Conservation (phyloP, 768 basidiomycete genomes). For the Leccinum pellstonianum region DNA sequence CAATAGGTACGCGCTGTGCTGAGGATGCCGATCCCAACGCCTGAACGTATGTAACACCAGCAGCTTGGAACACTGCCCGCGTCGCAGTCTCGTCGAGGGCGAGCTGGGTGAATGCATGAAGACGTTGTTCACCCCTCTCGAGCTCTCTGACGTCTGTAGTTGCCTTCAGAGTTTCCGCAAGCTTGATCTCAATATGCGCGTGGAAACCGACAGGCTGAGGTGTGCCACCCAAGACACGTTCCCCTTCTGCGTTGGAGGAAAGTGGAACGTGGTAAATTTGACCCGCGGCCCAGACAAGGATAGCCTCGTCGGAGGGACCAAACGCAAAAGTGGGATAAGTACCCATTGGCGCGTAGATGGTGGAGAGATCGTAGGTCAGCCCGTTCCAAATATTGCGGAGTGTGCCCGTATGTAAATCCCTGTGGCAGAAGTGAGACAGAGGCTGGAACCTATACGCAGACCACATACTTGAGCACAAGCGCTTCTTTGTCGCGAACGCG, state of each 20-base stretch:
- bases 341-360: constrained; percentile 71
- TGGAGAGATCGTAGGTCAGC: constrained; percentile 62
- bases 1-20: constrained; percentile 46
- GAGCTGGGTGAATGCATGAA: constrained; percentile 63
- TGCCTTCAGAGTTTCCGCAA: constrained; percentile 58
- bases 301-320: constrained; percentile 26
- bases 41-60: constrained; percentile 41
- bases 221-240: constrained; percentile 40
- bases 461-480: constrained; percentile 63
- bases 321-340: constrained; percentile 79
- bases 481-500: constrained; percentile 72
- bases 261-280: constrained; percentile 66
- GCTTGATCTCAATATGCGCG: constrained; percentile 60
- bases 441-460: neutral
- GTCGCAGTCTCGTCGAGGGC: constrained; percentile 53
- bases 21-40: constrained; percentile 24
- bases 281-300: constrained; percentile 75
- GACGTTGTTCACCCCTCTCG: constrained; percentile 55
- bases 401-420: constrained; percentile 66
- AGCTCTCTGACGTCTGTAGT: constrained; percentile 50
- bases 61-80: constrained; percentile 64
- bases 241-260: constrained; percentile 37
- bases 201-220: constrained; percentile 56
- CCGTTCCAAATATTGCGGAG: constrained; percentile 66
- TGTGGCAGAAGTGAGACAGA: constrained; percentile 26